Evolutionary conservation across 169 alveolate species (phyloP).

Genomic region (Plasmodium ovale): DNA sequence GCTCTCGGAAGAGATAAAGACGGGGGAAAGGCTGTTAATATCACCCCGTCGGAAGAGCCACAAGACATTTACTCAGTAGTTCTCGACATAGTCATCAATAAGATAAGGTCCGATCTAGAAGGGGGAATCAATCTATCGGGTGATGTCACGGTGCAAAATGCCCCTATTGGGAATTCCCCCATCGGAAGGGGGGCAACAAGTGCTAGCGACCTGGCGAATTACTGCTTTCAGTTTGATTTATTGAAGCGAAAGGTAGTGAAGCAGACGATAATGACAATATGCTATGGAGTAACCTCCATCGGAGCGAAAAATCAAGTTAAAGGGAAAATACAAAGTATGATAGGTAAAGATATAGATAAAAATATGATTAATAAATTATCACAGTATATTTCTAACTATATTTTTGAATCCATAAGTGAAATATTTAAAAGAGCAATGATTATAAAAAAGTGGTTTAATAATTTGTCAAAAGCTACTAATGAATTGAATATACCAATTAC

Average conservation of each 20-base stretch:
- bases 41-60: conserved; percentile 92
- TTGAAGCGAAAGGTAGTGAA: conserved; percentile 95
- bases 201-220: conserved; percentile 80
- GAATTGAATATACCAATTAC: conserved; percentile 93
- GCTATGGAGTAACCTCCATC: conserved; percentile 97
- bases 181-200: neutral
- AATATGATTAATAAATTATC: conserved; percentile 75
- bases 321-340: conserved; percentile 42
- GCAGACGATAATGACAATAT: conserved; percentile 99
- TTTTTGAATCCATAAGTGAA: conserved; percentile 94
- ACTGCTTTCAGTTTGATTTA: conserved; percentile 85
- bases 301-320: conserved; percentile 90
- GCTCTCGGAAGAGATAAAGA: conserved; percentile 96
- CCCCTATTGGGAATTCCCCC: conserved; percentile 29
- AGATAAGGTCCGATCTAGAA: conserved; percentile 78
- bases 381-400: conserved; percentile 90
- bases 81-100: conserved; percentile 80
- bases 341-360: conserved; percentile 67
- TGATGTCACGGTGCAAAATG: too few relatives aligned
- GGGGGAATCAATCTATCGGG: too few relatives aligned
- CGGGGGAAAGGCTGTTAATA: conserved; percentile 96
- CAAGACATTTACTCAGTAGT: conserved; percentile 97
- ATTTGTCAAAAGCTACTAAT: conserved; percentile 92
- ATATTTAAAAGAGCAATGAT: conserved; percentile 94
- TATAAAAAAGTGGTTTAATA: conserved; percentile 95